phyloP scores from a whole-genome alignment of 2,329 filamentous ascomycete genomes.

The Orbilia brochopaga region DNA sequence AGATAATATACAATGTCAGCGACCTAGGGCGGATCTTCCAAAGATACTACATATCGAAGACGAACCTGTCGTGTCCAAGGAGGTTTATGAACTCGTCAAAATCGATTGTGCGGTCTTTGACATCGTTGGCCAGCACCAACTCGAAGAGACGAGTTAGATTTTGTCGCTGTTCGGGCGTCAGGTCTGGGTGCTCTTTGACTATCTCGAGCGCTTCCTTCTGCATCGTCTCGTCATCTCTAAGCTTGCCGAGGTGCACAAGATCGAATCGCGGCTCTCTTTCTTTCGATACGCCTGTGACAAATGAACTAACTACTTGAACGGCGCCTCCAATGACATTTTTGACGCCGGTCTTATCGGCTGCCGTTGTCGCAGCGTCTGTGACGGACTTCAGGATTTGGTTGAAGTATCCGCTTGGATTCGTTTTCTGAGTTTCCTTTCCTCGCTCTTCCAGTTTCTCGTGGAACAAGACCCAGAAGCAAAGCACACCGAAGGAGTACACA shows the following conservation, averaged over 20 bases:
- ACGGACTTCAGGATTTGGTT: not conserved
- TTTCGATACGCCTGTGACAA: not conserved
- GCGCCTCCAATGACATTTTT: not conserved
- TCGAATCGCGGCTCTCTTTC: not conserved
- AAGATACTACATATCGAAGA: not conserved
- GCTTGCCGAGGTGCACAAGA: not conserved
- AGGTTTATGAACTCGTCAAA: not conserved
- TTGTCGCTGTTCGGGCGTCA: not conserved
- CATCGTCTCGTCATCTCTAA: not conserved
- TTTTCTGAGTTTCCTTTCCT: not conserved
- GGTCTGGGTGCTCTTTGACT: not conserved
- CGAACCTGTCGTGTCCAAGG: not conserved
- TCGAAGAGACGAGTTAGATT: not conserved
- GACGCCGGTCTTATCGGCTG: not conserved
- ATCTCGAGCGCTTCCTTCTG: not conserved
- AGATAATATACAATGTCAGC: not conserved
- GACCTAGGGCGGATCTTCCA: too few relatives aligned
- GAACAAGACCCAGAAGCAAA: conserved; percentile 3
- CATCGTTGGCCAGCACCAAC: not conserved
- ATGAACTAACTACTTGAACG: not conserved
- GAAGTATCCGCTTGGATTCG: not conserved
- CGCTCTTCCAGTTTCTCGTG: not conserved
- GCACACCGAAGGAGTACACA: conserved; percentile 1
- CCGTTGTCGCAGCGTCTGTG: not conserved
- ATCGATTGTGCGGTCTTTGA: not conserved